A percentile compares a stretch with the other conserved stretches of the same genome.
phyloP scores from a whole-genome alignment of 768 basidiomycete species.

The Leucocoprinus birnbaumii region DNA sequence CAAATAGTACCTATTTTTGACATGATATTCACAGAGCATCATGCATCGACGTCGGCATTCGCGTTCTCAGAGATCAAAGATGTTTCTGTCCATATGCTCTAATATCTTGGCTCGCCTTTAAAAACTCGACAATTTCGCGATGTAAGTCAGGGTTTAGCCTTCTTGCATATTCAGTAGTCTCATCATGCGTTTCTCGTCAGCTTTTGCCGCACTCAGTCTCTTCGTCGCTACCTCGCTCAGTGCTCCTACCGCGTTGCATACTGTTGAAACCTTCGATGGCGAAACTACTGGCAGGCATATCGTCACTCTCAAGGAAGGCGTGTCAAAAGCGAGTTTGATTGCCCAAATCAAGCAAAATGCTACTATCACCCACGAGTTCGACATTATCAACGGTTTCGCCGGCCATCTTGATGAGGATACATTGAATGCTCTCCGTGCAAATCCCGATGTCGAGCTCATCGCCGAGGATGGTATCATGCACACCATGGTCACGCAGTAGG shows the following conservation, averaged over 20 bases:
- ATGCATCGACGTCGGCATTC: neutral
- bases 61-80: neutral
- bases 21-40: slow-evolving; percentile 6
- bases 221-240: slow-evolving; percentile 15
- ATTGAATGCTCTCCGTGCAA: slow-evolving; percentile 22
- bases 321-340: slow-evolving; percentile 17
- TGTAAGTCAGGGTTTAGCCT: neutral
- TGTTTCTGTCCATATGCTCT: slow-evolving; percentile 3
- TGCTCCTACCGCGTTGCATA: slow-evolving; percentile 17
- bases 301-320: slow-evolving; percentile 27
- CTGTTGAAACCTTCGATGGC: slow-evolving; percentile 22
- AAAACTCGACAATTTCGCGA: neutral
- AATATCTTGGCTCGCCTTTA: neutral
- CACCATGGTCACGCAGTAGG: slow-evolving; percentile 21
- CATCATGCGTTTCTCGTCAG: slow-evolving; percentile 1
- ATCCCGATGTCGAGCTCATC: slow-evolving; percentile 23
- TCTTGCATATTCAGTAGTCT: neutral
- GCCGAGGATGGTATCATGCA: slow-evolving; percentile 28
- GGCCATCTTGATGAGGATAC: slow-evolving; percentile 22
- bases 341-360: slow-evolving; percentile 10
- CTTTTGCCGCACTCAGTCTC: slow-evolving; percentile 6
- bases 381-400: slow-evolving; percentile 28
- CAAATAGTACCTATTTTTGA: slow-evolving; percentile 7
- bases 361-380: slow-evolving; percentile 19
- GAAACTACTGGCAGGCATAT: slow-evolving; percentile 26